Percentiles rank a stretch among this genome's conserved stretches.
Conservation (phyloP, 805 yeast species). For the Ogataea ganodermae region DNA sequence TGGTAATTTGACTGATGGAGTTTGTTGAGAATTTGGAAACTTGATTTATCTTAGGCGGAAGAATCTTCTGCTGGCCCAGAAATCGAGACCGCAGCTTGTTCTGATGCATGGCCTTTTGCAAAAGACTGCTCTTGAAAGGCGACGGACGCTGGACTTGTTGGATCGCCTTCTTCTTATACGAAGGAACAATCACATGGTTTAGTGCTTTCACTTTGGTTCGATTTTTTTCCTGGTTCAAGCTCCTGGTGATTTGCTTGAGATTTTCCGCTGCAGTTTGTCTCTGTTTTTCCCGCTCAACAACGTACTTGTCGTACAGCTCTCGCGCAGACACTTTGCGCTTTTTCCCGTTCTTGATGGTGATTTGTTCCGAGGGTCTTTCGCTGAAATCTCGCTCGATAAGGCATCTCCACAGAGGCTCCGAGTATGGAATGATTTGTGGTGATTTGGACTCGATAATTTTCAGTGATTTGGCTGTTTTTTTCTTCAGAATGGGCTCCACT, state of each 20-base stretch:
- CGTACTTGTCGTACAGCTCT: constrained; percentile 41
- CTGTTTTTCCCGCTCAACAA: constrained; percentile 44
- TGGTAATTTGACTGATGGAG: constrained; percentile 18
- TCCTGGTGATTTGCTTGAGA: constrained; percentile 43
- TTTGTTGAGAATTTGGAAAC: constrained; percentile 12
- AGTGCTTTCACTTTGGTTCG: constrained; percentile 42
- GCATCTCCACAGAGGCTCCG: constrained; percentile 49
- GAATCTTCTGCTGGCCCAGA: constrained; percentile 17
- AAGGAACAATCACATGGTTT: constrained; percentile 29
- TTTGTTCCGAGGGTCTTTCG: constrained; percentile 39
- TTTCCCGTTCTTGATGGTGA: constrained; percentile 20
- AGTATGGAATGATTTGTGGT: constrained; percentile 42
- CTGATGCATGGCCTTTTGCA: constrained; percentile 36
- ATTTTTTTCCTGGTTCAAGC: constrained; percentile 41
- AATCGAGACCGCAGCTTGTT: constrained; percentile 27
- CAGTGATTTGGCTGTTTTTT: constrained; percentile 48
- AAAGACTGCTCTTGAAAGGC: constrained; percentile 29
- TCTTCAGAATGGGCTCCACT: constrained; percentile 46
- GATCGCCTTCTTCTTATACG: constrained; percentile 11
- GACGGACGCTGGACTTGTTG: constrained; percentile 17
- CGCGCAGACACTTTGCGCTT: constrained; percentile 37
- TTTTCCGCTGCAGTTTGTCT: constrained; percentile 46
- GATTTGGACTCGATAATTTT: constrained; percentile 42
- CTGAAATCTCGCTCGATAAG: constrained; percentile 50
- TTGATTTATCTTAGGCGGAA: constrained; percentile 9